Percentiles rank a stretch among this genome's conserved stretches.
Evolutionary conservation across 768 basidiomycete genomes (phyloP).

Genomic region (Suillus bovinus): DNA sequence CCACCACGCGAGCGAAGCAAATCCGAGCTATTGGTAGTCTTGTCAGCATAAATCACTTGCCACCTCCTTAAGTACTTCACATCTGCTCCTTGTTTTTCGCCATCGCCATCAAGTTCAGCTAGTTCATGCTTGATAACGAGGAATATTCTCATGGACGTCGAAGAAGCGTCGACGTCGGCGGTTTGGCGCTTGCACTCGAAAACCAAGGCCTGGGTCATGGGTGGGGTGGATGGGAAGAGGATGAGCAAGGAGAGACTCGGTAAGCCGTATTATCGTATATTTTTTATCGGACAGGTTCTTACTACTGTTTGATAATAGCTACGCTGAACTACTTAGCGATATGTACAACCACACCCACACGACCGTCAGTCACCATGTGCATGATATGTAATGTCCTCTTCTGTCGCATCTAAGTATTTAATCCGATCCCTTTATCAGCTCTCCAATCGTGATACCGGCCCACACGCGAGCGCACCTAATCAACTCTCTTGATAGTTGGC

Average conservation of each 20-base stretch:
- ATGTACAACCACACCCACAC: slow-evolving; percentile 82
- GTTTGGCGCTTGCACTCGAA: slow-evolving; percentile 76
- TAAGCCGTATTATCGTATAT: slow-evolving; percentile 34
- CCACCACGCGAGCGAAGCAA: slow-evolving; percentile 37
- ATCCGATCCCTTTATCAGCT: slow-evolving; percentile 35
- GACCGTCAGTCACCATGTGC: slow-evolving; percentile 57
- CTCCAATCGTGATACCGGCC: slow-evolving; percentile 47
- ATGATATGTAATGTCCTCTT: slow-evolving; percentile 23
- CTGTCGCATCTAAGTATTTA: neutral
- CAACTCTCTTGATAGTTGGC: slow-evolving; percentile 71
- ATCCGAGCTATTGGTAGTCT: slow-evolving; percentile 18
- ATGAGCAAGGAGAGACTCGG: slow-evolving; percentile 47
- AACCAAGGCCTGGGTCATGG: slow-evolving; percentile 65
- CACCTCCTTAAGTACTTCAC: slow-evolving; percentile 9
- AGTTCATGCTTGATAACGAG: slow-evolving; percentile 31
- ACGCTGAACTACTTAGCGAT: slow-evolving; percentile 81
- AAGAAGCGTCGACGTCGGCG: slow-evolving; percentile 88
- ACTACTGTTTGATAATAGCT: slow-evolving; percentile 39
- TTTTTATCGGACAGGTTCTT: slow-evolving; percentile 8
- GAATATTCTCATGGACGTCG: slow-evolving; percentile 43
- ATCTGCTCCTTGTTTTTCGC: neutral
- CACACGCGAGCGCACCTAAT: slow-evolving; percentile 65
- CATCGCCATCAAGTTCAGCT: neutral
- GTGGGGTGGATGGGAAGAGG: slow-evolving; percentile 63
- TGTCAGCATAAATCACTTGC: slow-evolving; percentile 12